Percentiles rank a stretch among this genome's conserved stretches.
Evolutionary conservation across 1,284 basidiomycete genomes (phyloP).

Genomic region (Moesziomyces parantarcticus): DNA sequence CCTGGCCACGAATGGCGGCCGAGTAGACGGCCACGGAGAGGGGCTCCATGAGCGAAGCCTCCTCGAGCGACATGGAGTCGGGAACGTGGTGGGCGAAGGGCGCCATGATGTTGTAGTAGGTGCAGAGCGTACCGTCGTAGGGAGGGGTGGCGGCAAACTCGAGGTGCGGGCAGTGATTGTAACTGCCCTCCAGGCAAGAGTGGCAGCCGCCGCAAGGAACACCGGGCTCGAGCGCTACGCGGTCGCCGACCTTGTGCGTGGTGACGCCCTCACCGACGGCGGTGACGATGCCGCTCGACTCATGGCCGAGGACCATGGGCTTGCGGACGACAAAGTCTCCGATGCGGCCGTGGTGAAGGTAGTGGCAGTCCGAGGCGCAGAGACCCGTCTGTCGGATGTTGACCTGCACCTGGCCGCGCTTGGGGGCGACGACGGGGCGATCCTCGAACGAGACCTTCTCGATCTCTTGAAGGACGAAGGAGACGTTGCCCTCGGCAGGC

Average conservation of each 20-base stretch:
- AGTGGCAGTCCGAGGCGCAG: conserved; percentile 75
- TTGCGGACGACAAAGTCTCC: conserved; percentile 79
- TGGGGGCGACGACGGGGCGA: conserved; percentile 75
- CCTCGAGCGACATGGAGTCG: conserved; percentile 69
- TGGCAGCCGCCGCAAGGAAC: conserved; percentile 78
- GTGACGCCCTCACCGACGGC: conserved; percentile 79
- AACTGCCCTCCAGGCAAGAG: conserved; percentile 64
- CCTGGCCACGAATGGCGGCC: conserved; percentile 79
- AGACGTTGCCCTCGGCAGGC: conserved; percentile 72
- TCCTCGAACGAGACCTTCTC: conserved; percentile 81
- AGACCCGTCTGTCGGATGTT: conserved; percentile 89
- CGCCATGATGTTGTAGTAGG: conserved; percentile 71
- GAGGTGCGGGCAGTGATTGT: conserved; percentile 74
- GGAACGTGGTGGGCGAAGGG: conserved; percentile 68
- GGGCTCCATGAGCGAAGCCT: conserved; percentile 82
- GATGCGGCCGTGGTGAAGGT: conserved; percentile 62
- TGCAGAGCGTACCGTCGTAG: conserved; percentile 84
- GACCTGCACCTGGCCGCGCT: conserved; percentile 83
- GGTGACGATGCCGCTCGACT: conserved; percentile 73
- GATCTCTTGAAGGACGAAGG: conserved; percentile 80
- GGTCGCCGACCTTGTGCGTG: conserved; percentile 81
- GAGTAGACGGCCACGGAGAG: conserved; percentile 91
- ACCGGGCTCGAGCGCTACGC: conserved; percentile 87
- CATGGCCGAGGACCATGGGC: conserved; percentile 81
- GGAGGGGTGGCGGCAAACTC: conserved; percentile 89